These are phyloP conservation scores for Spiraea crenata DNA, from an alignment of 331 rosid species.

Conservation along the genomic window DNA sequence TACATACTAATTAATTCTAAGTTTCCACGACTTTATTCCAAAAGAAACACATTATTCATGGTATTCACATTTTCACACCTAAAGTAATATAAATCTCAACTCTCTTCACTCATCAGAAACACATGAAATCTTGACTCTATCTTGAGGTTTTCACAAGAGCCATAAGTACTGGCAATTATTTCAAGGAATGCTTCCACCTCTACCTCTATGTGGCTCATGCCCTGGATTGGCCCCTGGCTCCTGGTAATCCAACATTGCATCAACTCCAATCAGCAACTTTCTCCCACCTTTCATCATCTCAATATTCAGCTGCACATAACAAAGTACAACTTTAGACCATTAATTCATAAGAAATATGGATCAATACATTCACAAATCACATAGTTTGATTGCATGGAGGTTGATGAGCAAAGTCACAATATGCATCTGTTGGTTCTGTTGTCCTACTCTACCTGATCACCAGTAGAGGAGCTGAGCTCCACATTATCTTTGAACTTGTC, in stretches of 20 bases:
- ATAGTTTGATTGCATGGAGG: neutral
- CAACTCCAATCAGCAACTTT: constrained; percentile 34
- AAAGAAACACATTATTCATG: neutral
- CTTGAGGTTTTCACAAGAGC: constrained; percentile 8
- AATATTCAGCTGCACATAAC: constrained; percentile 10
- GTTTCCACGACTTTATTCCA: neutral
- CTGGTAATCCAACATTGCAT: constrained; percentile 43
- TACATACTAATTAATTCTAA: neutral
- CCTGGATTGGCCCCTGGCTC: constrained; percentile 54
- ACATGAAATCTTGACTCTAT: neutral
- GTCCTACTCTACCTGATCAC: constrained; percentile 20
- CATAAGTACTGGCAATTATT: neutral
- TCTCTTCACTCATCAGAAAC: constrained; percentile 9
- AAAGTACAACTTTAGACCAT: neutral
- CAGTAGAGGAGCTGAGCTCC: constrained; percentile 8
- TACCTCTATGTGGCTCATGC: constrained; percentile 44
- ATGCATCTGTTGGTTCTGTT: neutral
- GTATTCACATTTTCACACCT: constrained; percentile 16
- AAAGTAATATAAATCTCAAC: neutral
- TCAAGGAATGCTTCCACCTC: constrained; percentile 22
- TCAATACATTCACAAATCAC: neutral
- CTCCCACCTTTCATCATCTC: constrained; percentile 39
- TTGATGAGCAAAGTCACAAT: neutral
- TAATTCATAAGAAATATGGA: neutral
- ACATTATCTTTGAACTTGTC: constrained; percentile 5